These are phyloP conservation scores for Sporothrix mexicana DNA, from an alignment of 2,329 filamentous ascomycete genomes.

Conservation along the genomic window DNA sequence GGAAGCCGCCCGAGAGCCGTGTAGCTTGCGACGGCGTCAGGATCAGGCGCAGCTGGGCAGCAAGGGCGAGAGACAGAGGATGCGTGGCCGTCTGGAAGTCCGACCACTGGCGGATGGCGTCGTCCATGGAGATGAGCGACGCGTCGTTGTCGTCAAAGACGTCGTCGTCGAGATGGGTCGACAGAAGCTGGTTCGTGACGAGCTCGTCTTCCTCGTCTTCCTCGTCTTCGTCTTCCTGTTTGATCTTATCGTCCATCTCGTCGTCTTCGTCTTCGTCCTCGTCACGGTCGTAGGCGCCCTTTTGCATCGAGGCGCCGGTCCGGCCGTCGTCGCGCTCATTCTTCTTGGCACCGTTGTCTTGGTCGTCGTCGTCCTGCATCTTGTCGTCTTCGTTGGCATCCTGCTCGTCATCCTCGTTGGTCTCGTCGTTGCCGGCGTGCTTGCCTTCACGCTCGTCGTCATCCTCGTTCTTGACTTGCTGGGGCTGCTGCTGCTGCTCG, in stretches of 20 bases:
- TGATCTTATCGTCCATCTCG: conserved; percentile 45
- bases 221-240: conserved; percentile 57
- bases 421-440: conserved; percentile 59
- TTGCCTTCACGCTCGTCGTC: conserved; percentile 60
- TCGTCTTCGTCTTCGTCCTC: conserved; percentile 31
- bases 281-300: conserved; percentile 60
- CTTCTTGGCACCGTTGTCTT: conserved; percentile 49
- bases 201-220: conserved; percentile 57
- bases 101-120: conserved; percentile 78
- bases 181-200: conserved; percentile 65
- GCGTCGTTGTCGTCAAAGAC: conserved; percentile 45
- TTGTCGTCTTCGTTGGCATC: conserved; percentile 43
- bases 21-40: conserved; percentile 93
- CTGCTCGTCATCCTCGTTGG: conserved; percentile 48
- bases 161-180: conserved; percentile 67
- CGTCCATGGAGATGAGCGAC: conserved; percentile 55
- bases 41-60: conserved; percentile 93
- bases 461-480: conserved; percentile 23
- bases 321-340: conserved; percentile 59
- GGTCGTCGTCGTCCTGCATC: conserved; percentile 46
- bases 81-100: conserved; percentile 85
- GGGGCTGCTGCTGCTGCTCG: background rate
- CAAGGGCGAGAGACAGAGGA: conserved; percentile 83
- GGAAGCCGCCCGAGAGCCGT: conserved; percentile 94
- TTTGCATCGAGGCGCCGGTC: conserved; percentile 64